These are phyloP conservation scores for Tetrapyrgos nigripes DNA, from an alignment of 1,284 basidiomycete species.

Conservation along the genomic window DNA sequence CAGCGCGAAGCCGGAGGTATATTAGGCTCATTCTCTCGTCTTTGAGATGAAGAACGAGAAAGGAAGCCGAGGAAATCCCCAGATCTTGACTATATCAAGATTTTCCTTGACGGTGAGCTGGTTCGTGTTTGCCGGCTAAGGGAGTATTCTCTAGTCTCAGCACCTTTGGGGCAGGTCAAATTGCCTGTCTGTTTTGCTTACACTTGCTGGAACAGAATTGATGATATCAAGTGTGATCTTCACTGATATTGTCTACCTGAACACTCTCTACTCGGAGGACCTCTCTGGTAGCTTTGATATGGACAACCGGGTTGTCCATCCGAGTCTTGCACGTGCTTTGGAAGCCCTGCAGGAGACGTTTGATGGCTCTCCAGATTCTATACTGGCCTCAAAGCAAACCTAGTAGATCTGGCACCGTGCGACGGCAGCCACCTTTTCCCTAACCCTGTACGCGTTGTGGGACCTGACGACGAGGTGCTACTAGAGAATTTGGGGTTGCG, in stretches of 20 bases:
- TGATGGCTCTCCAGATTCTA: conserved; percentile 9
- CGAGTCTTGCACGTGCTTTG: conserved; percentile 8
- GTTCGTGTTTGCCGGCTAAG: neutral
- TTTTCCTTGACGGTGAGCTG: conserved; percentile 2
- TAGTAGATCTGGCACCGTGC: neutral
- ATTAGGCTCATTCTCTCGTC: neutral
- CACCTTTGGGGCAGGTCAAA: neutral
- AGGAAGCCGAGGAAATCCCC: conserved; percentile 11
- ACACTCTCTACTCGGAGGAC: conserved; percentile 7
- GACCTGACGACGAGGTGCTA: too few species aligned
- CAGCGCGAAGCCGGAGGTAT: too few species aligned
- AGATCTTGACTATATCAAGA: conserved; percentile 8
- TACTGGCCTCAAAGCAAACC: conserved; percentile 6
- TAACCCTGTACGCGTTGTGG: too few species aligned
- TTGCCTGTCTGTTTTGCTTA: conserved; percentile 8
- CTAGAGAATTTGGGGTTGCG: too few species aligned
- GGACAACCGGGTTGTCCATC: conserved; percentile 6
- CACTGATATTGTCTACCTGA: conserved; percentile 7
- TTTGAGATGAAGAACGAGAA: conserved; percentile 10
- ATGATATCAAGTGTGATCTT: conserved; percentile 6
- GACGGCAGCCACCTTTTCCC: too few species aligned
- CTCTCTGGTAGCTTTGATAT: conserved; percentile 9
- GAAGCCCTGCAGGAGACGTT: neutral
- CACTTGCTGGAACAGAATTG: conserved; percentile 10
- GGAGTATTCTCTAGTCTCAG: conserved; percentile 6